These are phyloP conservation scores for Candida railenensis DNA, from an alignment of 805 yeast species.

Conservation along the genomic window DNA sequence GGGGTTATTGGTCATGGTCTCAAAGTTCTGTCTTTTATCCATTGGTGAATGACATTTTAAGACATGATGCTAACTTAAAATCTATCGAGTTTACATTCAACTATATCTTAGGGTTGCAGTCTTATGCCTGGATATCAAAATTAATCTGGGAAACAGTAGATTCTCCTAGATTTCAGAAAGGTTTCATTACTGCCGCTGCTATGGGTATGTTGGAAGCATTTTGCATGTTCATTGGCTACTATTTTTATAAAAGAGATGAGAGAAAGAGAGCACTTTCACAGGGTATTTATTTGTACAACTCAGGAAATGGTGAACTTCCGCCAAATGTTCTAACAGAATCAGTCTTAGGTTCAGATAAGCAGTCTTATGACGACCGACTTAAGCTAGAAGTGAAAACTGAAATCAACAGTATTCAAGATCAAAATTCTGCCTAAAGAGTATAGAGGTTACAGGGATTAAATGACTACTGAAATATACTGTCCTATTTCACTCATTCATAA, in stretches of 20 bases:
- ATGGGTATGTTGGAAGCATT: constrained; percentile 30
- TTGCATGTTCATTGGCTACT: constrained; percentile 23
- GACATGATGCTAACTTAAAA: constrained; percentile 20
- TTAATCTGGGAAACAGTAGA: constrained; percentile 50
- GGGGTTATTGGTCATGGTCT: constrained; percentile 20
- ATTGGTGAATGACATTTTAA: constrained; percentile 16
- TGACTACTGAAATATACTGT: not conserved
- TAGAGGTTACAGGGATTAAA: not conserved
- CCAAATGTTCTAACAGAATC: not conserved
- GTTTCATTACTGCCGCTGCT: constrained; percentile 46
- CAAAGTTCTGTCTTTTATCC: constrained; percentile 20
- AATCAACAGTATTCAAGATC: not conserved
- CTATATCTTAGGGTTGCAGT: constrained; percentile 20
- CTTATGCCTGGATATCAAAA: constrained; percentile 32
- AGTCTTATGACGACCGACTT: not conserved
- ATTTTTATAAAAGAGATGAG: constrained; percentile 52
- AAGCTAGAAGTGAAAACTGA: not conserved
- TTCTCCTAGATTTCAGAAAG: constrained; percentile 49
- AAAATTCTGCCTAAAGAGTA: not conserved
- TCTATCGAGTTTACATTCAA: constrained; percentile 19
- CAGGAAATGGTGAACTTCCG: constrained; percentile 22
- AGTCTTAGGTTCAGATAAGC: not conserved
- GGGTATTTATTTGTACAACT: constrained; percentile 49
- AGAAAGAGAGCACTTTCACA: constrained; percentile 42
- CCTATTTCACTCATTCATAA: too few relatives aligned